These are phyloP conservation scores for Podospora anserina DNA, from an alignment of 495 filamentous ascomycete genomes.

Conservation along the genomic window DNA sequence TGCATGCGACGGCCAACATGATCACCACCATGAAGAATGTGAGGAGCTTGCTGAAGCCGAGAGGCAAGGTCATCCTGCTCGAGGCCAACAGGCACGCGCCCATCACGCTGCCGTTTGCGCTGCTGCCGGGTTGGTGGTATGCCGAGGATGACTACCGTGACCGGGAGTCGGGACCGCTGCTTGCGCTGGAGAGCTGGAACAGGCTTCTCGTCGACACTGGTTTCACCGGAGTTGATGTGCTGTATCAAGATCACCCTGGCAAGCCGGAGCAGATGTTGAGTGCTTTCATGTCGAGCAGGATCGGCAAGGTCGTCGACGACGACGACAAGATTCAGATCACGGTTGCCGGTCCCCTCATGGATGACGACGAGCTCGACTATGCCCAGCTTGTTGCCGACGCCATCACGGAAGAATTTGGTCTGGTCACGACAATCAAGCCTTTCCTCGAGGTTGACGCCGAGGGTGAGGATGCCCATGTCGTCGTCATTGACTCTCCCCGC, in stretches of 20 bases:
- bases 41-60: conserved; percentile 46
- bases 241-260: conserved; percentile 2
- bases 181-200: conserved; percentile 40
- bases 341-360: neutral
- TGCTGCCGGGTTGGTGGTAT: conserved; percentile 50
- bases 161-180: conserved; percentile 32
- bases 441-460: neutral
- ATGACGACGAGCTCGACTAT: conserved; percentile 2
- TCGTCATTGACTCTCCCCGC: conserved; percentile 5
- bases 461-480: neutral
- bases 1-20: conserved; percentile 48
- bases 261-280: conserved; percentile 2
- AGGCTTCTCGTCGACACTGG: conserved; percentile 31
- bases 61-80: conserved; percentile 38
- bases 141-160: conserved; percentile 35
- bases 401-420: neutral
- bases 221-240: conserved; percentile 40
- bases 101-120: conserved; percentile 25
- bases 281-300: conserved; percentile 1
- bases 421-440: neutral
- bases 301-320: neutral
- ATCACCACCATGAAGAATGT: conserved; percentile 40
- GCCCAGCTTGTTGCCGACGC: neutral
- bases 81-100: conserved; percentile 20
- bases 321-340: neutral